Evolutionary conservation across 2,329 filamentous ascomycete species (phyloP).

Genomic region (Allantophomopsis lycopodina): DNA sequence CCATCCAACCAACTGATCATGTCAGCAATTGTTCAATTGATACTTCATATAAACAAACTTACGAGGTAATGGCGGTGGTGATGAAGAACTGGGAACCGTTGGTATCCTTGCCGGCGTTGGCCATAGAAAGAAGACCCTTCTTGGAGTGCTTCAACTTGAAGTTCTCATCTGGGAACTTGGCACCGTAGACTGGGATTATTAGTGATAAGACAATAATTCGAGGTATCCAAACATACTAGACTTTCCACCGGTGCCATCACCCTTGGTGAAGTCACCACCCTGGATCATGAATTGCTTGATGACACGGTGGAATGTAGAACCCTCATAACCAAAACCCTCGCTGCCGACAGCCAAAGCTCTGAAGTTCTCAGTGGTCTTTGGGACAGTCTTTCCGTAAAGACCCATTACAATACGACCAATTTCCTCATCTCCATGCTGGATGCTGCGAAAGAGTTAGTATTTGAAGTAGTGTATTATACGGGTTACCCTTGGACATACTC

Average conservation of each 20-base stretch:
- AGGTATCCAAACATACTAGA: constrained; percentile 43
- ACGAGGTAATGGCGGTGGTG: constrained; percentile 68
- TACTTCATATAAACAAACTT: constrained; percentile 20
- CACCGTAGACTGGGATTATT: constrained; percentile 54
- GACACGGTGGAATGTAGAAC: constrained; percentile 76
- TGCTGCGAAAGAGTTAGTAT: constrained; percentile 15
- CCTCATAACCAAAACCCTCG: constrained; percentile 76
- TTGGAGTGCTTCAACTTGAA: constrained; percentile 91
- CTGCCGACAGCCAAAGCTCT: constrained; percentile 72
- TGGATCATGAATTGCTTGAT: constrained; percentile 91
- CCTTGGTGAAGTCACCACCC: constrained; percentile 77
- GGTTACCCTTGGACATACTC: constrained; percentile 24
- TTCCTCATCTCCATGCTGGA: constrained; percentile 60
- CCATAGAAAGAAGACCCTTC: constrained; percentile 74
- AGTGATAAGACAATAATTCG: constrained; percentile 3
- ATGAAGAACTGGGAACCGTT: constrained; percentile 89
- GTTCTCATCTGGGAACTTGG: constrained; percentile 81
- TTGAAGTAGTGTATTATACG: too few species aligned
- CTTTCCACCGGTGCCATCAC: constrained; percentile 74
- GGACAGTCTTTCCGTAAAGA: constrained; percentile 78
- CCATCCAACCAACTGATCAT: constrained; percentile 61
- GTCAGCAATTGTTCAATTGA: constrained; percentile 5
- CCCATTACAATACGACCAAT: constrained; percentile 68
- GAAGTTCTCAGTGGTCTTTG: constrained; percentile 63
- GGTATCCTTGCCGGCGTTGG: constrained; percentile 74